Evolutionary conservation across 2,329 filamentous ascomycete species (phyloP).

Genomic region (Cladosporium phlei): DNA sequence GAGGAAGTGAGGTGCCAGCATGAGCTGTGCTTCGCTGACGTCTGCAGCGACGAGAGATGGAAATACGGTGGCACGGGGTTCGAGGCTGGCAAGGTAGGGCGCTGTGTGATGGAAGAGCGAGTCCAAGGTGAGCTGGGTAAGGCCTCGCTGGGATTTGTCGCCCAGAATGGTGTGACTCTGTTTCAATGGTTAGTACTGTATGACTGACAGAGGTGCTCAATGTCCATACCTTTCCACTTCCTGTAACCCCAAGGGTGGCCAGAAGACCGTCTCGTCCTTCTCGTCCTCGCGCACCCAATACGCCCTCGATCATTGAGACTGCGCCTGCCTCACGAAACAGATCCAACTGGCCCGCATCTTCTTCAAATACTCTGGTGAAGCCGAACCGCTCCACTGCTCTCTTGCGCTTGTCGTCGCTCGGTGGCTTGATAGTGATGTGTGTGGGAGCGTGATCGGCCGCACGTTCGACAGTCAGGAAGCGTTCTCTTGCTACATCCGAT

Average conservation of each 20-base stretch:
- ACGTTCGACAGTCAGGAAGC: constrained; percentile 66
- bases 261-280: constrained; percentile 84
- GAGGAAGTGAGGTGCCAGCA: constrained; percentile 69
- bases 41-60: constrained; percentile 73
- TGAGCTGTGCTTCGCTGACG: constrained; percentile 72
- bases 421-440: constrained; percentile 53
- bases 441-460: constrained; percentile 36
- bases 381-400: constrained; percentile 88
- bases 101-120: constrained; percentile 80
- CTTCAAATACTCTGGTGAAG: constrained; percentile 90
- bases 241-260: constrained; percentile 88
- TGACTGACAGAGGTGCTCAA: no score
- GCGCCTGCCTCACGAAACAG: constrained; percentile 78
- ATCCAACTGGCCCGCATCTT: constrained; percentile 77
- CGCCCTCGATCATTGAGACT: constrained; percentile 70
- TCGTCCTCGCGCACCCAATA: constrained; percentile 65
- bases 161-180: constrained; percentile 95
- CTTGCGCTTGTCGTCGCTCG: constrained; percentile 75
- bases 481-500: constrained; percentile 47
- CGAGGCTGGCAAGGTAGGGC: constrained; percentile 61
- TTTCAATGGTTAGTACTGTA: no score
- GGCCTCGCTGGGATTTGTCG: constrained; percentile 75
- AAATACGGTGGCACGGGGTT: constrained; percentile 56
- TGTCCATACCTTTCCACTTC: constrained; percentile 89
- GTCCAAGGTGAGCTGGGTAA: constrained; percentile 89